Evolutionary conservation across 805 yeast genomes (phyloP), one percentile per base, ranked within the genome.

Genomic region (Ogataea methanolica): DNA sequence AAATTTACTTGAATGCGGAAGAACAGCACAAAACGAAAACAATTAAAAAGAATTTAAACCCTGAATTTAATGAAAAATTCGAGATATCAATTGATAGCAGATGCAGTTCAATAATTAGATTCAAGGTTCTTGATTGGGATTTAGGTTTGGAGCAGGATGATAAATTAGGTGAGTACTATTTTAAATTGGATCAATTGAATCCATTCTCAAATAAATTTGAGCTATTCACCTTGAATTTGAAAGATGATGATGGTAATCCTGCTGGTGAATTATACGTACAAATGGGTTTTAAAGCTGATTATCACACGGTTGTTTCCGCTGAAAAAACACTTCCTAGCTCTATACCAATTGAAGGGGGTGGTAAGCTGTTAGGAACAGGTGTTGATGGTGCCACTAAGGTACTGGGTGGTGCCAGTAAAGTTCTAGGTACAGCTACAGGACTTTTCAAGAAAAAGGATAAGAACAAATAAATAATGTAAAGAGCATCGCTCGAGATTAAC

Each of bases 71-170:
- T 63, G 97, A 90, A 70, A 63, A 68, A 16, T 76, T 81, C 39
- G 66, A 74, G 14, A 70, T 82, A 36, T 76, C 75, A 34, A 71
- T 90, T 23, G 60, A 72, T 22, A 84, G 85, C 63, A 78, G 88
- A 61, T 80, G 75, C 47, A 80, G 80, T 58, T 80, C 87, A 11
- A 63, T 66, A 4, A 62, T 91, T 44, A 71, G 69, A 47, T 72
- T 88, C 46, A 78, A 74, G 47, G 79, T 87, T 15, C 75, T 62
- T 60, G 99, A 94, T 64, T 92, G 97, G 97, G 99, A 94, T 67
- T 80, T 92, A 54, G 96, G 96, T 55, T 82, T 88, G 41, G 89
- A 83, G 49, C 79, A 78, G 50, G 92, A 94, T 66, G 99, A 94
- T 66, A 71, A 74, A 53, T 73, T 94, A 46, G 96, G 98, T 47